These are phyloP conservation scores for Hemileccinum impolitum DNA, from an alignment of 768 basidiomycete species.

Conservation along the genomic window DNA sequence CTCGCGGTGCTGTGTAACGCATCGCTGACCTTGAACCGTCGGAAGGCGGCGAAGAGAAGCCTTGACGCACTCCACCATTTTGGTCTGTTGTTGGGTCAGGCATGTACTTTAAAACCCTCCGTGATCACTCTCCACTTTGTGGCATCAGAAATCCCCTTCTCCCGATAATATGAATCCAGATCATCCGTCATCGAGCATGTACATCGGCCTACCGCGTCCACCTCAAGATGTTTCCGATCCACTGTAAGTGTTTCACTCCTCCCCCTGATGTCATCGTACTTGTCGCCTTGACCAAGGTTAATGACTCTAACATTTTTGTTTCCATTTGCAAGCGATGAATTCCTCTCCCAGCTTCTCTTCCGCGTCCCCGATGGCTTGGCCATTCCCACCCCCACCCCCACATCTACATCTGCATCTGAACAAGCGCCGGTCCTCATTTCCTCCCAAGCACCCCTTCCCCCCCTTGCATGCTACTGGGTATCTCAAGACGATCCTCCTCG, in stretches of 20 bases:
- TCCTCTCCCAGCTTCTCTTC: constrained; percentile 10
- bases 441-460: not conserved
- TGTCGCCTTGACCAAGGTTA: not conserved
- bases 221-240: constrained; percentile 1
- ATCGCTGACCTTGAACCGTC: constrained; percentile 9
- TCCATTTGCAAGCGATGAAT: constrained; percentile 10
- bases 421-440: not conserved
- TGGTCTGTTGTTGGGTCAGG: not conserved
- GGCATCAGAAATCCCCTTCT: too few species aligned
- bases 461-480: constrained; percentile 15
- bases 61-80: not conserved
- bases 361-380: not conserved
- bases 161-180: not conserved
- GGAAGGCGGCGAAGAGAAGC: not conserved
- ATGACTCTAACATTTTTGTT: constrained; percentile 1
- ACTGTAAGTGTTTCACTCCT: constrained; percentile 6
- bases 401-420: not conserved
- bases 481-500: not conserved
- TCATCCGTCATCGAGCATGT: not conserved
- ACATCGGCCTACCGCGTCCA: not conserved
- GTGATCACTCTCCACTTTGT: not conserved
- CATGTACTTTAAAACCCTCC: constrained; percentile 4
- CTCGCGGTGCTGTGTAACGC: not conserved
- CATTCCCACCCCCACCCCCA: not conserved
- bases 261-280: not conserved